A percentile compares a stretch with the other conserved stretches of the same genome.
Conservation (phyloP, 2,329 filamentous ascomycete genomes). For the Diplodia corticola region DNA sequence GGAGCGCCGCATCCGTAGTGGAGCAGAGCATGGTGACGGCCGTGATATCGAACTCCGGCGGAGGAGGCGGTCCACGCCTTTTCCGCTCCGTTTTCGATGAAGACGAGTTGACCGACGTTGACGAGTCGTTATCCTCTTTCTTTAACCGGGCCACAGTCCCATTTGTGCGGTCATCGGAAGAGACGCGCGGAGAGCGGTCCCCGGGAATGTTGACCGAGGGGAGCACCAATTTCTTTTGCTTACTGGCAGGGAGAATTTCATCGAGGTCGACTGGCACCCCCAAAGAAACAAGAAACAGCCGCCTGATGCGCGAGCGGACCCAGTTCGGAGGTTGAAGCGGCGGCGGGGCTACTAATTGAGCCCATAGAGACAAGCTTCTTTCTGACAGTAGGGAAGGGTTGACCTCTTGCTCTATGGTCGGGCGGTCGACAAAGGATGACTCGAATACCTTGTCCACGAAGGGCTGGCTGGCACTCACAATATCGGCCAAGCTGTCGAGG, state of each 20-base stretch:
- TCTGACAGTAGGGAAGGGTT: slow-evolving; percentile 64
- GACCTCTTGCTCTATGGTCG: slow-evolving; percentile 46
- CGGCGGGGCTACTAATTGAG: slow-evolving; percentile 90
- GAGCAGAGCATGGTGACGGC: slow-evolving; percentile 75
- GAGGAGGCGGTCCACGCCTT: slow-evolving; percentile 61
- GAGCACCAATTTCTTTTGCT: slow-evolving; percentile 95
- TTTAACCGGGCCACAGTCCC: slow-evolving; percentile 42
- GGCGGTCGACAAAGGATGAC: slow-evolving; percentile 36
- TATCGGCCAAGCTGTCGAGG: slow-evolving; percentile 57
- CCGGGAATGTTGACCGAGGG: slow-evolving; percentile 65
- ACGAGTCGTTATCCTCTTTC: slow-evolving; percentile 39
- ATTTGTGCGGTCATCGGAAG: slow-evolving; percentile 40
- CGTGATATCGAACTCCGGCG: slow-evolving; percentile 76
- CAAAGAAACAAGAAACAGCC: slow-evolving; percentile 91
- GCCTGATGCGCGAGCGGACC: slow-evolving; percentile 92
- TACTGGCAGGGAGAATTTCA: slow-evolving; percentile 93
- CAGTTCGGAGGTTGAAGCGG: slow-evolving; percentile 95
- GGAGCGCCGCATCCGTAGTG: slow-evolving; percentile 80
- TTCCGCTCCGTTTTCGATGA: slow-evolving; percentile 44
- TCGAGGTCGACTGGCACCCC: slow-evolving; percentile 96
- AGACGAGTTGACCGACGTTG: slow-evolving; percentile 41
- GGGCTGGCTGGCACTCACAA: slow-evolving; percentile 61
- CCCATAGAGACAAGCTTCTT: slow-evolving; percentile 88
- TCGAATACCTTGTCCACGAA: slow-evolving; percentile 65
- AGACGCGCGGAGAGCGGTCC: slow-evolving; percentile 40